A percentile compares a stretch with the other conserved stretches of the same genome.
phyloP scores from a whole-genome alignment of 371 early-diverging fungal genomes.

The Mucor piriformis region DNA sequence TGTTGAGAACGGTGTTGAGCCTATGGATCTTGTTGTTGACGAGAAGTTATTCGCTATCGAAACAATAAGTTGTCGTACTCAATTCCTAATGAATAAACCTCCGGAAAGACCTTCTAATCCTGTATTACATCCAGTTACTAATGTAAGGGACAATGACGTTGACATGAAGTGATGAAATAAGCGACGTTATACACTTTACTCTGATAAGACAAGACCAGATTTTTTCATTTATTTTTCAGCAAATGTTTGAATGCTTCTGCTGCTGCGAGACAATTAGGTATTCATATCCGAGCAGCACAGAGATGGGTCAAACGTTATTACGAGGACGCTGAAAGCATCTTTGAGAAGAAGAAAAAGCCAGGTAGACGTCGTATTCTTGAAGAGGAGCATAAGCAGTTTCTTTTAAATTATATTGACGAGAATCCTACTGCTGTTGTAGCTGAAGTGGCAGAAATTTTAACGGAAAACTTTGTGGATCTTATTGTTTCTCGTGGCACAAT shows the following conservation, averaged over 20 bases:
- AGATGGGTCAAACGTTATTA: constrained; percentile 30
- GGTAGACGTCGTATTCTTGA: too few species aligned
- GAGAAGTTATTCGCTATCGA: too few species aligned
- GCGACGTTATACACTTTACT: constrained; percentile 27
- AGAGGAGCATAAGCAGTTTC: too few species aligned
- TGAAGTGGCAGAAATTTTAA: too few species aligned
- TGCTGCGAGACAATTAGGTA: constrained; percentile 23
- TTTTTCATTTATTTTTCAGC: constrained; percentile 27
- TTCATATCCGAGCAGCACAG: constrained; percentile 22
- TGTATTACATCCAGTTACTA: constrained; percentile 8
- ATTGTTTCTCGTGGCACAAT: too few species aligned
- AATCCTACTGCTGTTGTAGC: too few species aligned
- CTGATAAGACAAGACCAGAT: constrained; percentile 24
- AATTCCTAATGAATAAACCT: constrained; percentile 6
- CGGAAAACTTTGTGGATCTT: too few species aligned
- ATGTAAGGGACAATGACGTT: constrained; percentile 10
- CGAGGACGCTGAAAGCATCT: constrained; percentile 24
- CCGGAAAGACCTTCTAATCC: constrained; percentile 6
- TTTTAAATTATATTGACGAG: too few species aligned
- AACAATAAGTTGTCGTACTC: constrained; percentile 6
- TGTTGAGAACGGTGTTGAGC: too few species aligned
- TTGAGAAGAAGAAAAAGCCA: too few species aligned
- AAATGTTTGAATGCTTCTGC: constrained; percentile 22
- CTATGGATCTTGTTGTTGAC: too few species aligned
- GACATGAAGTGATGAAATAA: constrained; percentile 23